These are phyloP conservation scores for Maudiozyma saulgeensis DNA, from an alignment of 805 yeast genomes.

Conservation along the genomic window DNA sequence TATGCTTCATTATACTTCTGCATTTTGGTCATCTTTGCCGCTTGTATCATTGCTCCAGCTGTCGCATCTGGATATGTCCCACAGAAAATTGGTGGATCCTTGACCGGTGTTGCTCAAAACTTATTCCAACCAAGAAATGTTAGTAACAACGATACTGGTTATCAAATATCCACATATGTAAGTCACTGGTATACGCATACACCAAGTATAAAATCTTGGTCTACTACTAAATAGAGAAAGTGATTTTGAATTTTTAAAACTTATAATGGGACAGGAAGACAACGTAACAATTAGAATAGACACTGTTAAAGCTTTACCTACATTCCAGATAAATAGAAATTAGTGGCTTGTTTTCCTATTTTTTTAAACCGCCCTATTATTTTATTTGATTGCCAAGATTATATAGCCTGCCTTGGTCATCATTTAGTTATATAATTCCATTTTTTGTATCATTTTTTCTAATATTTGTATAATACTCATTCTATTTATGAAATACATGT, in stretches of 20 bases:
- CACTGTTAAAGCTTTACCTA: background rate
- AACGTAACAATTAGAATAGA: background rate
- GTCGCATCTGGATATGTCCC: slow-evolving; percentile 55
- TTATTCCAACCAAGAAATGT: slow-evolving; percentile 83
- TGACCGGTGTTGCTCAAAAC: slow-evolving; percentile 45
- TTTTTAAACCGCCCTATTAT: background rate
- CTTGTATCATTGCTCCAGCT: slow-evolving; percentile 84
- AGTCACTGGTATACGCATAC: slow-evolving; percentile 39
- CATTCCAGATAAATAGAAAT: background rate
- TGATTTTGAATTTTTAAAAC: background rate
- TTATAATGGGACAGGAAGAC: background rate
- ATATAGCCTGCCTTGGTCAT: background rate
- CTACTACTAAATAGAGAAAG: slow-evolving; percentile 34
- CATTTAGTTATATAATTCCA: background rate
- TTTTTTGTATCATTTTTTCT: background rate
- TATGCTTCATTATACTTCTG: slow-evolving; percentile 74
- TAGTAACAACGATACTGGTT: slow-evolving; percentile 77
- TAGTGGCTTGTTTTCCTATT: background rate
- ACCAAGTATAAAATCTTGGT: slow-evolving; percentile 44
- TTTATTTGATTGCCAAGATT: background rate
- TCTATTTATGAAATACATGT: slow-evolving; percentile 1
- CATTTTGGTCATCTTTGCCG: slow-evolving; percentile 60
- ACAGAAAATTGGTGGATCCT: slow-evolving; percentile 21
- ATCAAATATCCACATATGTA: slow-evolving; percentile 25
- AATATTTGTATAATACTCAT: background rate